Conservation (phyloP, 352 stramenopile genomes). For the Pythium brassicae region DNA sequence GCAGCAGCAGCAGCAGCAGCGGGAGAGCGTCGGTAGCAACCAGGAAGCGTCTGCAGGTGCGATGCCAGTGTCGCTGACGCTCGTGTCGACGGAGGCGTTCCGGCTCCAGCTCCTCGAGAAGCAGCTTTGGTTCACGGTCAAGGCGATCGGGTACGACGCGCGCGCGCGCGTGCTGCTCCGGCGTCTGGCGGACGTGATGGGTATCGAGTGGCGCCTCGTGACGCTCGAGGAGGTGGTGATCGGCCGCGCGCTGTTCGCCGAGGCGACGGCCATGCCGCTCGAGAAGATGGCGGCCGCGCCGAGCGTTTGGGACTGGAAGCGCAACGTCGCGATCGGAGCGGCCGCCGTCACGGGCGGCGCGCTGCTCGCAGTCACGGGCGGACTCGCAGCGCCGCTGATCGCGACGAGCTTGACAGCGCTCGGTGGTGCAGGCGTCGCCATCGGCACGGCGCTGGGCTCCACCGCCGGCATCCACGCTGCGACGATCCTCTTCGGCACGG, state of each 20-base stretch:
- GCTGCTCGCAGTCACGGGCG: conserved; percentile 69
- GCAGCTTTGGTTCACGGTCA: conserved; percentile 77
- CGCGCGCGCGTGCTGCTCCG: conserved; percentile 53
- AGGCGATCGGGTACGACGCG: conserved; percentile 74
- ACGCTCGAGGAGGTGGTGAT: conserved; percentile 67
- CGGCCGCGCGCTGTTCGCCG: conserved; percentile 60
- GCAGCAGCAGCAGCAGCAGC: conserved; percentile 1
- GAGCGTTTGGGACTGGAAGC: conserved; percentile 76
- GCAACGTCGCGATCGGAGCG: conserved; percentile 64
- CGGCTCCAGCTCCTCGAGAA: conserved; percentile 57
- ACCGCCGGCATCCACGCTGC: conserved; percentile 56
- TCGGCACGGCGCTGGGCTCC: conserved; percentile 56
- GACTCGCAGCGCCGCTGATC: conserved; percentile 56
- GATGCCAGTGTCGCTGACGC: neutral
- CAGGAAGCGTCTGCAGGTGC: conserved; percentile 1
- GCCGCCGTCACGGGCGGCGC: conserved; percentile 68
- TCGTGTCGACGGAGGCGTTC: conserved; percentile 33
- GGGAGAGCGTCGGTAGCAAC: conserved; percentile 2
- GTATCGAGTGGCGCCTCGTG: conserved; percentile 55
- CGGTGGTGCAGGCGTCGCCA: conserved; percentile 53
- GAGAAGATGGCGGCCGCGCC: conserved; percentile 53
- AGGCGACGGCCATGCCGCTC: conserved; percentile 68
- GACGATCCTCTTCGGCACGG: conserved; percentile 77
- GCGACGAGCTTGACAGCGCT: conserved; percentile 51
- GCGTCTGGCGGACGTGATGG: conserved; percentile 38